Conservation (phyloP, 2,329 filamentous ascomycete genomes). For the Colletotrichum sp. region DNA sequence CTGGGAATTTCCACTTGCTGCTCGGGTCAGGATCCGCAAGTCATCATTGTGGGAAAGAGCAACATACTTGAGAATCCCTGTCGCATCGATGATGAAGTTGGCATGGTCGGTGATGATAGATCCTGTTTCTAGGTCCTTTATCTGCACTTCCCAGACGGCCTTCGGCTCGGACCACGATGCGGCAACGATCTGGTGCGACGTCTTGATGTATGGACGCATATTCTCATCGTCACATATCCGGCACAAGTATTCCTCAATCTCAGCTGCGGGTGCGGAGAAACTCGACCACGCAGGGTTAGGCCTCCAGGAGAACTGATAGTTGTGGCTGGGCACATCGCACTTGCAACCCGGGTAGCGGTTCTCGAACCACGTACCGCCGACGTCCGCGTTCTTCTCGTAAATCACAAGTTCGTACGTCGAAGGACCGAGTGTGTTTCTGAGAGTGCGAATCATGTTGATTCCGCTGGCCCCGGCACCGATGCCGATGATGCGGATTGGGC, state of each 20-base stretch:
- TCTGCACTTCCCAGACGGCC: constrained; percentile 46
- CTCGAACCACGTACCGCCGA: constrained; percentile 65
- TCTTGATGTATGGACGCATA: constrained; percentile 49
- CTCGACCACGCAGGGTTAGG: constrained; percentile 64
- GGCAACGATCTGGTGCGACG: constrained; percentile 43
- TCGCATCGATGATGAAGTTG: constrained; percentile 54
- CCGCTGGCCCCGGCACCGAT: constrained; percentile 23
- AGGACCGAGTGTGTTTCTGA: constrained; percentile 44
- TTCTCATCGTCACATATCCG: constrained; percentile 51
- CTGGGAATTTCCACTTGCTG: constrained; percentile 59
- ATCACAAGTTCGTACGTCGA: constrained; percentile 48
- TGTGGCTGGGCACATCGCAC: constrained; percentile 64
- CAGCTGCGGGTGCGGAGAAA: constrained; percentile 58
- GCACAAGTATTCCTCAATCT: constrained; percentile 62
- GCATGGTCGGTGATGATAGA: constrained; percentile 48
- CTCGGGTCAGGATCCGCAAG: constrained; percentile 14
- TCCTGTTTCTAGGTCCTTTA: constrained; percentile 42
- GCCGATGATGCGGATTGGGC: constrained; percentile 17
- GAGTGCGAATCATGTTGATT: constrained; percentile 40
- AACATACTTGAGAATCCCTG: constrained; percentile 58
- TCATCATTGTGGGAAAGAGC: not conserved
- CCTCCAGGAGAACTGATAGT: constrained; percentile 67
- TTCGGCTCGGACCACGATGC: constrained; percentile 50
- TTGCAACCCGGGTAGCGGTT: constrained; percentile 63
- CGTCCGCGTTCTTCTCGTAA: constrained; percentile 61